Base-by-base conservation (phyloP, 176 grass and related monocot species). In the Ensete glaucum region DNA sequence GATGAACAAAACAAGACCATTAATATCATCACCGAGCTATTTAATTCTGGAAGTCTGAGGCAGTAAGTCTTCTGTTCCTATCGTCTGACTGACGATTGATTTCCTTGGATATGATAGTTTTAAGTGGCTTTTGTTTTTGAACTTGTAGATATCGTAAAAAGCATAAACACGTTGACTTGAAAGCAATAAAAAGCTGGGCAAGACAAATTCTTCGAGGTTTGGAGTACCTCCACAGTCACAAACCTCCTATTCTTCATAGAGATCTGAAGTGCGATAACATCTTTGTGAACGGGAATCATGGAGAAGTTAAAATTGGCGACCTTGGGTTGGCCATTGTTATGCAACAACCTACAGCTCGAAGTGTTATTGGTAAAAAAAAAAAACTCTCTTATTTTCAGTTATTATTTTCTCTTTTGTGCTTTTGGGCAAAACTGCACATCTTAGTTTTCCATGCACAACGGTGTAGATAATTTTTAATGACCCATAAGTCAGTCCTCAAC, bases 181-280 rank as follows among this genome's bases (percentile, higher is more conserved):
- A 87, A 76, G 92, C 87, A 77, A 89, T 96, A 83, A 96, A 96
- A 74, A 85, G 85, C 67, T 96, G 92, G 89, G 89, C 92, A 74
- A 84, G 80, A 52, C 89, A 92, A 50, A 89, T 96, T 74, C 82
- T 92, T 76, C 69, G 67, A 65, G 86, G 92, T 22, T 64, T 96
- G 73, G 86, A 87, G 54, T 96, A 87, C 84, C 82, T 96, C 49
- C 92, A 96, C 56, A 74, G 80, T 24, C 92, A 92, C 26, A 76
- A 89, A 56, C 89, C 92, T 89, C 92, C 92, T 25, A 72, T 96
- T 79, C 82, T 96, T 68, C 92, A 92, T 76, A 89, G 89, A 92
- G 92, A 96, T 76, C 68, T 96, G 54, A 96, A 96, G 66, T 96
- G 92, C 34, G 89, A 96, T 76, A 96, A 96, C 76, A 92, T 96